A percentile compares a stretch with the other conserved stretches of the same genome.
Conservation (phyloP, 164 flowering plant genomes). For the Piper longum region DNA sequence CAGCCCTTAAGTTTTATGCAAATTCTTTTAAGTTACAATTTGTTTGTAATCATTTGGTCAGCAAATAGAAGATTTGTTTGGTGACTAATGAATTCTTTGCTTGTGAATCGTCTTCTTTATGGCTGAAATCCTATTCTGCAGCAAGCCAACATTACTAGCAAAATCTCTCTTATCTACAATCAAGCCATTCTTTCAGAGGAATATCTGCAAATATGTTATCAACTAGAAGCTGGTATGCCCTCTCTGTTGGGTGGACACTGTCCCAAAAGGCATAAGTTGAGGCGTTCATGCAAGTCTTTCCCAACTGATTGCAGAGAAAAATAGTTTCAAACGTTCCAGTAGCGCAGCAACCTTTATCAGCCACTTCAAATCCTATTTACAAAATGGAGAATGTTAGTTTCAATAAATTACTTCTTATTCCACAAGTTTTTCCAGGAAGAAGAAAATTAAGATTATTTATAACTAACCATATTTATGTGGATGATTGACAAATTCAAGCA, state of each 20-base stretch:
- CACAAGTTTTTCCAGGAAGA: neutral
- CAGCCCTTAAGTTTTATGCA: no score
- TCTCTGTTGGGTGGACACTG: constrained; percentile 8
- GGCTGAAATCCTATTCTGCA: no score
- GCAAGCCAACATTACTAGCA: no score
- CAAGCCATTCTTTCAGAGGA: no score
- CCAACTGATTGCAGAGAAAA: constrained; percentile 4
- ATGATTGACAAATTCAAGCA: neutral
- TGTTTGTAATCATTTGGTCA: no score
- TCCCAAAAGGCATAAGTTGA: constrained; percentile 13
- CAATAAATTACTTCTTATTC: no score
- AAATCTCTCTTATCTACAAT: no score
- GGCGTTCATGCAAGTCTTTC: constrained; percentile 6
- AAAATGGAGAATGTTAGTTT: neutral
- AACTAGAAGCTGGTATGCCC: constrained; percentile 1
- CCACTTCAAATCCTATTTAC: constrained; percentile 12
- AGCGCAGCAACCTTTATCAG: constrained; percentile 11
- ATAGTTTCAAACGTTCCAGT: constrained; percentile 6
- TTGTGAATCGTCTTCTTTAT: no score
- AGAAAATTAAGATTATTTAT: neutral
- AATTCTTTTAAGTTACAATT: no score
- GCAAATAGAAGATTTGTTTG: no score
- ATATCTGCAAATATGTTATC: neutral
- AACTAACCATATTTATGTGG: constrained; percentile 2
- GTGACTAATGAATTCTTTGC: no score